Evolutionary conservation across 1,284 basidiomycete genomes (phyloP).

Genomic region (Ganoderma meredithae): DNA sequence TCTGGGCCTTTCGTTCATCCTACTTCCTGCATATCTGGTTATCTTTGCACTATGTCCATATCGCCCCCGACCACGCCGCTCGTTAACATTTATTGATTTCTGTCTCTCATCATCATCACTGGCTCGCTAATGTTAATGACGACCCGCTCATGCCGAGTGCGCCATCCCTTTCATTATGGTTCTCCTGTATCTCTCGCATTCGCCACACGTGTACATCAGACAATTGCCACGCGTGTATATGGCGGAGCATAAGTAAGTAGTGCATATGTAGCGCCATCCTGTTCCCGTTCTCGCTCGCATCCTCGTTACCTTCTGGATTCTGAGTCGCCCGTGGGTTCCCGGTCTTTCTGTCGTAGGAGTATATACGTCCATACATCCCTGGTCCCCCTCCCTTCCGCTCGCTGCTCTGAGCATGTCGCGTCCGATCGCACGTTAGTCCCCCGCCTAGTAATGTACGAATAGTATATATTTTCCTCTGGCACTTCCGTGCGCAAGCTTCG

Average conservation of each 20-base stretch:
- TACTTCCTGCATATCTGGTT: conserved; percentile 12
- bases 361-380: conserved; percentile 6
- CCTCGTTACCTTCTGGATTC: not conserved
- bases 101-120: not conserved
- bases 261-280: conserved; percentile 1
- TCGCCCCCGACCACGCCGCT: conserved; percentile 18
- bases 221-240: not conserved
- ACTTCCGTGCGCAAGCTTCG: not conserved
- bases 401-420: conserved; percentile 32
- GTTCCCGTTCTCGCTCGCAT: not conserved
- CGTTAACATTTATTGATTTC: conserved; percentile 25
- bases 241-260: not conserved
- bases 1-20: conserved; percentile 14
- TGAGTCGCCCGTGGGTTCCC: not conserved
- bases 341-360: conserved; percentile 15
- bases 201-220: not conserved
- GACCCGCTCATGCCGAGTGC: not conserved
- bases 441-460: conserved; percentile 30
- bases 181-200: conserved; percentile 3
- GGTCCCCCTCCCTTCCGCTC: conserved; percentile 16
- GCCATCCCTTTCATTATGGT: conserved; percentile 8
- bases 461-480: conserved; percentile 28
- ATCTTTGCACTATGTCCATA: conserved; percentile 9
- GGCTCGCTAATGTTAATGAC: conserved; percentile 28
- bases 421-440: conserved; percentile 27